Percentiles rank a stretch among this genome's conserved stretches.
Conservation (phyloP, 345 rosid genomes). For the Populus alba region DNA sequence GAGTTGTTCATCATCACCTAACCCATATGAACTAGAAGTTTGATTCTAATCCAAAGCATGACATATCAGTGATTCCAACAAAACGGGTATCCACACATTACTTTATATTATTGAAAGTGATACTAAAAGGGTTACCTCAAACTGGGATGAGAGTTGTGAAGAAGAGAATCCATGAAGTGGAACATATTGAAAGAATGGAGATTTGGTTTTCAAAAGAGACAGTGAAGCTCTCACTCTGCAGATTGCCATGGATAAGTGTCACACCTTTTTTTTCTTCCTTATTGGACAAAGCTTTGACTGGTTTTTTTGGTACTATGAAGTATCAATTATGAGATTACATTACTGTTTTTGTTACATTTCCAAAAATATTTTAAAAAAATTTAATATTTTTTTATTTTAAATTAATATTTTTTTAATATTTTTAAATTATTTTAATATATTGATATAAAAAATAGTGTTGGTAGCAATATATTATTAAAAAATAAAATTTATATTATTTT, state of each 20-base stretch:
- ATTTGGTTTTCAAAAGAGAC: conserved; percentile 5
- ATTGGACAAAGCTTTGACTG: too few relatives aligned
- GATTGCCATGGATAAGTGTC: conserved; percentile 14
- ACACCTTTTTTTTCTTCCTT: neutral
- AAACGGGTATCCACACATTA: neutral
- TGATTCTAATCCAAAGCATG: neutral
- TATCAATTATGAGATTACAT: too few relatives aligned
- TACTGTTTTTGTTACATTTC: too few relatives aligned
- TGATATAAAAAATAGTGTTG: too few relatives aligned
- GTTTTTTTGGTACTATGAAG: too few relatives aligned
- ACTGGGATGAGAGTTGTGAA: conserved; percentile 12
- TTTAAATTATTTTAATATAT: too few relatives aligned
- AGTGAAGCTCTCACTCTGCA: conserved; percentile 6
- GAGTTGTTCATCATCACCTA: neutral
- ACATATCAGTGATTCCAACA: neutral
- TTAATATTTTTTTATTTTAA: too few relatives aligned
- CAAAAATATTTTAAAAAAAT: too few relatives aligned
- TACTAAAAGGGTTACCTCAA: conserved; percentile 11
- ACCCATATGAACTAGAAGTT: neutral
- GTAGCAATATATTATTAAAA: too few relatives aligned
- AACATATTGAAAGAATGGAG: neutral
- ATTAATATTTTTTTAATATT: too few relatives aligned
- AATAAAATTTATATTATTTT: too few relatives aligned
- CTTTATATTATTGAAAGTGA: neutral
- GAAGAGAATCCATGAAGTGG: conserved; percentile 8